These are phyloP conservation scores for Lithospermum erythrorhizon DNA, from an alignment of 257 asterid genomes.

Conservation along the genomic window DNA sequence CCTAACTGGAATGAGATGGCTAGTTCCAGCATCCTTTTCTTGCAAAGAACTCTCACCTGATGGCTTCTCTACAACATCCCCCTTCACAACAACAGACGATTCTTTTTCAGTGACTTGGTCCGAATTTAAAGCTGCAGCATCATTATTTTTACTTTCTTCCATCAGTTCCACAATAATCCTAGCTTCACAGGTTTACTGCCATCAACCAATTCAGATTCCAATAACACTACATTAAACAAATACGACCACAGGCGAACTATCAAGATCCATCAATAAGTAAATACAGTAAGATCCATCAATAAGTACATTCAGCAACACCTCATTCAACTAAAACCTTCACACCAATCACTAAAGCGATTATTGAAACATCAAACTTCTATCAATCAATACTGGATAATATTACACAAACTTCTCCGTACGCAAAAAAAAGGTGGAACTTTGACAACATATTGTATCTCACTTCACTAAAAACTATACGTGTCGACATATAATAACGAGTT, in stretches of 20 bases:
- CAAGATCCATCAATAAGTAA: background rate
- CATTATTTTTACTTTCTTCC: background rate
- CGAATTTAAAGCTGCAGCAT: background rate
- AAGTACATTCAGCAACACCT: too few relatives aligned
- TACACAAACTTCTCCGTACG: too few relatives aligned
- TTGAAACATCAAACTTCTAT: background rate
- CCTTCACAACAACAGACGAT: too few relatives aligned
- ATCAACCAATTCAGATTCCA: background rate
- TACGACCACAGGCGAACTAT: background rate
- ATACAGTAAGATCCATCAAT: background rate
- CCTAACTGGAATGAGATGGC: background rate
- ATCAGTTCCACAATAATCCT: background rate
- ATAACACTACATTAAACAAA: background rate
- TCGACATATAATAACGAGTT: too few relatives aligned
- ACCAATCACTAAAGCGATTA: background rate
- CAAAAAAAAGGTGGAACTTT: too few relatives aligned
- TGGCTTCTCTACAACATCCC: too few relatives aligned
- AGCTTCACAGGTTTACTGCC: background rate
- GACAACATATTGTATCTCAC: too few relatives aligned
- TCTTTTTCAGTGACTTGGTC: too few relatives aligned
- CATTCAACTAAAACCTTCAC: background rate
- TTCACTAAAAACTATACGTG: too few relatives aligned
- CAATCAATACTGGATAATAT: too few relatives aligned
- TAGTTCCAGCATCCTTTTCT: slow-evolving; percentile 12
- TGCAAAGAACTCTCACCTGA: slow-evolving; percentile 11